phyloP scores from a whole-genome alignment of 768 basidiomycete species.

The Kockovaella imperatae region DNA sequence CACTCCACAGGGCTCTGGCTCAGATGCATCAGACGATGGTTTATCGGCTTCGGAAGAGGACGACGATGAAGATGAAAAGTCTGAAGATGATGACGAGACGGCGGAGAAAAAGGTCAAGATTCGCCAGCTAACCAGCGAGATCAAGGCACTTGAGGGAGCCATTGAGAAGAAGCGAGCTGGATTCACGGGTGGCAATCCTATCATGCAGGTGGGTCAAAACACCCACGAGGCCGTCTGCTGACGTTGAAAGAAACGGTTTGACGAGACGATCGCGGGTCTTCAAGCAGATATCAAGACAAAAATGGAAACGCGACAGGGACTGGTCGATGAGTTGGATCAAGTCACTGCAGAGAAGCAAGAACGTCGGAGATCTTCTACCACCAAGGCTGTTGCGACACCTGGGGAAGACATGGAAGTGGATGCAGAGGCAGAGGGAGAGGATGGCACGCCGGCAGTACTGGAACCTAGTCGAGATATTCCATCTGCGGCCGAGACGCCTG shows the following conservation, averaged over 20 bases:
- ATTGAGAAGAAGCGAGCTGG: conserved; percentile 36
- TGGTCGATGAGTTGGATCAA: conserved; percentile 27
- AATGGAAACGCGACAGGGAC: conserved; percentile 22
- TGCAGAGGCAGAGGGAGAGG: too few relatives aligned
- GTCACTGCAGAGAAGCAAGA: not conserved
- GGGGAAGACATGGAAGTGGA: not conserved
- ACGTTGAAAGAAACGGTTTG: conserved; percentile 34
- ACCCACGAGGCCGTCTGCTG: not conserved
- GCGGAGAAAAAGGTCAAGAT: conserved; percentile 34
- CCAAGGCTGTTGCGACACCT: too few relatives aligned
- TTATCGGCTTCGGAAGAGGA: conserved; percentile 23
- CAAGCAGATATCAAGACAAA: conserved; percentile 32
- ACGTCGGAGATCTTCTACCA: not conserved
- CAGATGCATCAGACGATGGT: conserved; percentile 23
- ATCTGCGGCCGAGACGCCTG: too few relatives aligned
- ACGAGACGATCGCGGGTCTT: conserved; percentile 33
- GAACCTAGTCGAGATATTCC: too few relatives aligned
- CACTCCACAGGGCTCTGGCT: conserved; percentile 12
- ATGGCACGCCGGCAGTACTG: too few relatives aligned
- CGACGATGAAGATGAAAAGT: conserved; percentile 25
- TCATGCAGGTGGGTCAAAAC: conserved; percentile 30
- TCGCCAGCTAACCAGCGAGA: conserved; percentile 33
- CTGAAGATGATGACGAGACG: conserved; percentile 36
- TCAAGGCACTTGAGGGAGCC: conserved; percentile 30
- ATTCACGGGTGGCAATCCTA: conserved; percentile 33